A percentile compares a stretch with the other conserved stretches of the same genome.
Evolutionary conservation across 768 basidiomycete species (phyloP).

Genomic region (Agaricus sinodeliciosus): DNA sequence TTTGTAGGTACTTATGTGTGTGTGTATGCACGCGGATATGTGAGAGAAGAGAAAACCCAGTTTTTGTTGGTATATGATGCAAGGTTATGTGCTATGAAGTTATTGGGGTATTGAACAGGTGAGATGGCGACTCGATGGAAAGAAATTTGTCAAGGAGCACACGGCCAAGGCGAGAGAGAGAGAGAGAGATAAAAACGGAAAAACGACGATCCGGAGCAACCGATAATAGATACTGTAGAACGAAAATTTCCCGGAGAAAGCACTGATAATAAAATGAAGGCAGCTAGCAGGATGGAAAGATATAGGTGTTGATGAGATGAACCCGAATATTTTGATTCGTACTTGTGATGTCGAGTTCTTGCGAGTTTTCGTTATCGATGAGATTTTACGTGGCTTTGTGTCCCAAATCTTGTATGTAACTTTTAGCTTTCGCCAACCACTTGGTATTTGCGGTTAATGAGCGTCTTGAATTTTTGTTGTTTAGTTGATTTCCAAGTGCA

Average conservation of each 20-base stretch:
- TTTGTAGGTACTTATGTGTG: too few species aligned
- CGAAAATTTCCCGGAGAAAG: background rate
- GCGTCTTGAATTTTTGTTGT: slow-evolving; percentile 3
- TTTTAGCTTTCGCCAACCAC: slow-evolving; percentile 6
- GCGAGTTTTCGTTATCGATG: background rate
- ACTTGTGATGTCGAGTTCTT: background rate
- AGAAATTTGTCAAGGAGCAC: background rate
- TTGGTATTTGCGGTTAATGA: background rate
- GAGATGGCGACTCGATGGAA: background rate
- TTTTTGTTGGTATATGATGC: background rate
- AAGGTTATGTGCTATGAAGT: background rate
- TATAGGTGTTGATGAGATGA: background rate
- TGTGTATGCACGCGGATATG: too few species aligned
- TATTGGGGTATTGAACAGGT: background rate
- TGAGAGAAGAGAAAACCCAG: background rate
- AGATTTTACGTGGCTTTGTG: background rate
- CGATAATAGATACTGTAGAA: background rate
- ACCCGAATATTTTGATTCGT: background rate
- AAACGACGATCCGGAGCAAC: background rate
- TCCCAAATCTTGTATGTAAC: background rate
- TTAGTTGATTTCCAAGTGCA: slow-evolving; percentile 2
- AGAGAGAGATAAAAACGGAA: background rate
- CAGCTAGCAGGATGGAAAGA: background rate
- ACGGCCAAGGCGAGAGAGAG: background rate
- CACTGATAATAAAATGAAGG: background rate